Evolutionary conservation across 2,329 filamentous ascomycete genomes (phyloP).

Genomic region (Xylaria sp.): DNA sequence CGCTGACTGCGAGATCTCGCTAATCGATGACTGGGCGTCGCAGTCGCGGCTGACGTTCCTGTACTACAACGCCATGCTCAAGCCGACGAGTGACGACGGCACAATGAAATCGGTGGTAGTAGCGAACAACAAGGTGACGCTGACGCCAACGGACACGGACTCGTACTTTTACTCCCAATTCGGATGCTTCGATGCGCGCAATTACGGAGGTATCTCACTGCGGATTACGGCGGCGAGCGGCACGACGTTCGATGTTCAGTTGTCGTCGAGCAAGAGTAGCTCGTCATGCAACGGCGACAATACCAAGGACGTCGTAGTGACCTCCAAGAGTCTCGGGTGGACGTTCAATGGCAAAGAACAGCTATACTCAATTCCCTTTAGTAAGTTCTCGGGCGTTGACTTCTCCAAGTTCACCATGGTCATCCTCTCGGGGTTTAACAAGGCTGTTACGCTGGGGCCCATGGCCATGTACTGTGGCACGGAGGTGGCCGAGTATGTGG

Average conservation of each 20-base stretch:
- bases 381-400: slow-evolving; percentile 57
- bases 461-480: slow-evolving; percentile 64
- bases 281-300: slow-evolving; percentile 49
- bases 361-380: slow-evolving; percentile 63
- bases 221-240: slow-evolving; percentile 59
- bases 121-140: slow-evolving; percentile 55
- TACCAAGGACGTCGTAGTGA: slow-evolving; percentile 46
- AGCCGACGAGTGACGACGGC: slow-evolving; percentile 61
- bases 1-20: slow-evolving; percentile 47
- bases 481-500: slow-evolving; percentile 55
- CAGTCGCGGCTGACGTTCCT: slow-evolving; percentile 67
- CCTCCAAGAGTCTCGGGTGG: slow-evolving; percentile 60
- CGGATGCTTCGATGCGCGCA: slow-evolving; percentile 57
- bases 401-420: slow-evolving; percentile 57
- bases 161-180: slow-evolving; percentile 66
- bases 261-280: slow-evolving; percentile 50
- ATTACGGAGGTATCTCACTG: slow-evolving; percentile 61
- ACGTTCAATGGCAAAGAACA: slow-evolving; percentile 64
- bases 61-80: slow-evolving; percentile 63
- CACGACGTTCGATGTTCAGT: slow-evolving; percentile 56
- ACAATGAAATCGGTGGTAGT: slow-evolving; percentile 62
- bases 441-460: slow-evolving; percentile 58
- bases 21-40: slow-evolving; percentile 66
- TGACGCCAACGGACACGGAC: slow-evolving; percentile 53
- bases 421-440: slow-evolving; percentile 54